phyloP scores from a whole-genome alignment of 1,284 basidiomycete species.

The Polyporus tsugae region DNA sequence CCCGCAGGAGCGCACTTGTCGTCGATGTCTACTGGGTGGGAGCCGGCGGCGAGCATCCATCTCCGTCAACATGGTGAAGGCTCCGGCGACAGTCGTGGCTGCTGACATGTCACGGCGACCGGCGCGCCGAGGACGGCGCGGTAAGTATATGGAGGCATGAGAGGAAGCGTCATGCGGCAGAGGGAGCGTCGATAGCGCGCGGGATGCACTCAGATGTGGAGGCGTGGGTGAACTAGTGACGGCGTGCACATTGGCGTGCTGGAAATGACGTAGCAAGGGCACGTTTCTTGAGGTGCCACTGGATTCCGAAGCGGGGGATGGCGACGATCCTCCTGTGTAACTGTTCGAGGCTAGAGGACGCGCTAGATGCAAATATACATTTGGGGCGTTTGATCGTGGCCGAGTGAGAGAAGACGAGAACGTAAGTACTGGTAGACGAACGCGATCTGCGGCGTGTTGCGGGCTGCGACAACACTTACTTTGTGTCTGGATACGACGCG shows the following conservation, averaged over 20 bases:
- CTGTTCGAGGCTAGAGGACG: background rate
- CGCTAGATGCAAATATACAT: background rate
- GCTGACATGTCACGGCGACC: background rate
- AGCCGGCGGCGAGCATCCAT: background rate
- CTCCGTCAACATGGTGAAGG: background rate
- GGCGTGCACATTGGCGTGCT: background rate
- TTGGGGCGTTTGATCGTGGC: background rate
- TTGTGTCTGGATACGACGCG: background rate
- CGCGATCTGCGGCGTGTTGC: background rate
- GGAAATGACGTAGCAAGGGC: background rate
- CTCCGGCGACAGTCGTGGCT: background rate
- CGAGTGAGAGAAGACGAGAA: background rate
- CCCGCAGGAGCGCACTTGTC: background rate
- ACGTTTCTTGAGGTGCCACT: background rate
- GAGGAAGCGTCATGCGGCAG: background rate
- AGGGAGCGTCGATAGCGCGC: slow-evolving; percentile 5
- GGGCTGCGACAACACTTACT: background rate
- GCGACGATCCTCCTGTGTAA: background rate
- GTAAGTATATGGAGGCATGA: background rate
- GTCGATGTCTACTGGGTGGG: background rate
- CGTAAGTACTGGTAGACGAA: background rate
- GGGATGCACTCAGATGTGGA: background rate
- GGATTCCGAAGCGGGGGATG: background rate
- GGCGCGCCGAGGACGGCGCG: slow-evolving; percentile 4
- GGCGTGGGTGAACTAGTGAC: background rate